Evolutionary conservation across 106 monocot species (phyloP).

Genomic region (Dendrobium officinale): DNA sequence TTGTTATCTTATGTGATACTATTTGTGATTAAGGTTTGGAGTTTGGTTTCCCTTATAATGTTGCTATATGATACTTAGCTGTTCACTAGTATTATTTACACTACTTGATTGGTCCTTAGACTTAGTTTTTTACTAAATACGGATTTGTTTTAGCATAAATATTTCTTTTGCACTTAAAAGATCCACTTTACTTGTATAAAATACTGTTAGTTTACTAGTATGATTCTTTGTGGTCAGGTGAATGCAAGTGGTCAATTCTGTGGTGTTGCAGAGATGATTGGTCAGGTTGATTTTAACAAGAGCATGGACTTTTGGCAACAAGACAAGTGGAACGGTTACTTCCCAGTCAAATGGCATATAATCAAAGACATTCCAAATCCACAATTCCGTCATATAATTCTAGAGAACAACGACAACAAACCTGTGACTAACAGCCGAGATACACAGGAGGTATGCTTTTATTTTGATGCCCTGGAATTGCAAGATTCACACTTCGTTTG

Average conservation of each 20-base stretch:
- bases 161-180: neutral
- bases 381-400: slow-evolving; percentile 54
- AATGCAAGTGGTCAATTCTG: slow-evolving; percentile 89
- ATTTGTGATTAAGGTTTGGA: neutral
- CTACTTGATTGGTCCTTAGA: too few relatives aligned
- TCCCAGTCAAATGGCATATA: slow-evolving; percentile 89
- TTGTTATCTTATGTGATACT: neutral
- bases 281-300: slow-evolving; percentile 69
- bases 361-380: slow-evolving; percentile 66
- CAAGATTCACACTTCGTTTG: neutral
- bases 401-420: slow-evolving; percentile 51
- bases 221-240: slow-evolving; percentile 33
- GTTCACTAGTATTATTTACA: too few relatives aligned
- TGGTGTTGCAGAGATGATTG: slow-evolving; percentile 75
- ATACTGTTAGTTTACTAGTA: too few relatives aligned
- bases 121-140: too few relatives aligned
- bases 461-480: neutral
- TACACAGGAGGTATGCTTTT: slow-evolving; percentile 31
- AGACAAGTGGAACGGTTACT: slow-evolving; percentile 93
- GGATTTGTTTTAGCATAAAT: neutral
- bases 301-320: slow-evolving; percentile 72
- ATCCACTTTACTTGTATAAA: neutral
- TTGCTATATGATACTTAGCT: neutral
- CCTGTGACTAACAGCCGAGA: slow-evolving; percentile 46
- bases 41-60: neutral